Evolutionary conservation across 2,329 filamentous ascomycete species (phyloP), one percentile per base, ranked within the genome.

Genomic region (Fusarium avenaceum): DNA sequence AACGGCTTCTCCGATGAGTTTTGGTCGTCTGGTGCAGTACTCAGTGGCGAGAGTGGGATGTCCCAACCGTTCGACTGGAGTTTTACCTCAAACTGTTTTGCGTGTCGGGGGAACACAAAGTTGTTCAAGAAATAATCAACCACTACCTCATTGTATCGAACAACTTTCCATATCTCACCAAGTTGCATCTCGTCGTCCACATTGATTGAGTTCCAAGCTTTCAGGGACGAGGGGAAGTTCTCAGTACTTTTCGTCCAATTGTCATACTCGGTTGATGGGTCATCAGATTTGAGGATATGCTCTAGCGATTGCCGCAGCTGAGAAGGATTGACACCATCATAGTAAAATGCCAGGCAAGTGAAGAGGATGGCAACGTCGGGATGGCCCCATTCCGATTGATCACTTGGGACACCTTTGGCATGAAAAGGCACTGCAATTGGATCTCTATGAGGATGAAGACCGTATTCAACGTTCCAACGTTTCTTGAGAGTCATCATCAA

Each of bases 1-100:
- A 83, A 43, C 7, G 71, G 26, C 17, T 72, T 73, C 39, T 17
- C 24, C 8, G 22, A 20, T 2, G n/a, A 28, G 14, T 47, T 63
- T 10, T 43, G 22, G 3, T 43, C 46, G 11, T 46, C 42, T 15
- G 40, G 19, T 20, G 44, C 26, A 0, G 44, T 57, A 2, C 38
- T 45, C 2, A 54, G 72, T 2, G 72, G 63, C 7, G 67, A 82
- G 81, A 88, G 72, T 0, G 89, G 87, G 6, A 93, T 79, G 67
- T 93, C 90, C 90, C 90, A 93, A 0, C 88, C 89, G 2, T 88
- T 91, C 0, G 88, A 84, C 35, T 89, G 86, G 0, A 93, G 75
- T 63, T 92, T 92, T 8, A 85, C 74, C 2, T 81, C 81, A 66
- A 92, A 93, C 57, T 91, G 86, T 57, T 88, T 90, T 1, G 89